Percentiles rank a stretch among this genome's conserved stretches.
Conservation (phyloP, 208 protist species). For the Balamuthia mandrillaris region DNA sequence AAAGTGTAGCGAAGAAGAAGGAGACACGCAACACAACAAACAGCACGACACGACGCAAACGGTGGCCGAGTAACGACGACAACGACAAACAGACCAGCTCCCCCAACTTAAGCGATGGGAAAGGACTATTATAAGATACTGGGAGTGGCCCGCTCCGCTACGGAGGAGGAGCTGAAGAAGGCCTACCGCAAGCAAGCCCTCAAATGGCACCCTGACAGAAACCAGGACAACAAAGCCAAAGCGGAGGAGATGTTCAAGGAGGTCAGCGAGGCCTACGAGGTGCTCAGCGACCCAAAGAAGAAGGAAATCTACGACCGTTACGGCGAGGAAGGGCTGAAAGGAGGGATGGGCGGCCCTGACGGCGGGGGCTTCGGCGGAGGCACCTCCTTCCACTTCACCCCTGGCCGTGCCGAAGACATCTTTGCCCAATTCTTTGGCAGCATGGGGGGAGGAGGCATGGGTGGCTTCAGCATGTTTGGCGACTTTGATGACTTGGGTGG, state of each 20-base stretch:
- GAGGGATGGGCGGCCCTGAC: neutral
- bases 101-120: neutral
- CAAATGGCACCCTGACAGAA: slow-evolving; percentile 60
- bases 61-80: no score
- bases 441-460: neutral
- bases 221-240: slow-evolving; percentile 53
- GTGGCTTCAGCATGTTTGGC: neutral
- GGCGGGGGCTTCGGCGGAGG: neutral
- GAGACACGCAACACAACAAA: no score
- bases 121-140: slow-evolving; percentile 62
- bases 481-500: neutral
- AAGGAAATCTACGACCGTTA: slow-evolving; percentile 44
- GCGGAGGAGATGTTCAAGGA: slow-evolving; percentile 63
- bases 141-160: slow-evolving; percentile 43
- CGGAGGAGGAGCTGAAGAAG: slow-evolving; percentile 55
- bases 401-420: slow-evolving; percentile 2
- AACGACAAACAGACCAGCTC: no score
- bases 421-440: slow-evolving; percentile 1
- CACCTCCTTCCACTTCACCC: slow-evolving; percentile 4
- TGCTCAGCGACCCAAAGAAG: slow-evolving; percentile 44
- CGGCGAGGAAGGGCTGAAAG: slow-evolving; percentile 40
- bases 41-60: no score
- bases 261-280: slow-evolving; percentile 53
- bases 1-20: no score
- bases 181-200: slow-evolving; percentile 56